phyloP scores from a whole-genome alignment of 1,284 basidiomycete species.

The Apiotrichum mycotoxinovorans region DNA sequence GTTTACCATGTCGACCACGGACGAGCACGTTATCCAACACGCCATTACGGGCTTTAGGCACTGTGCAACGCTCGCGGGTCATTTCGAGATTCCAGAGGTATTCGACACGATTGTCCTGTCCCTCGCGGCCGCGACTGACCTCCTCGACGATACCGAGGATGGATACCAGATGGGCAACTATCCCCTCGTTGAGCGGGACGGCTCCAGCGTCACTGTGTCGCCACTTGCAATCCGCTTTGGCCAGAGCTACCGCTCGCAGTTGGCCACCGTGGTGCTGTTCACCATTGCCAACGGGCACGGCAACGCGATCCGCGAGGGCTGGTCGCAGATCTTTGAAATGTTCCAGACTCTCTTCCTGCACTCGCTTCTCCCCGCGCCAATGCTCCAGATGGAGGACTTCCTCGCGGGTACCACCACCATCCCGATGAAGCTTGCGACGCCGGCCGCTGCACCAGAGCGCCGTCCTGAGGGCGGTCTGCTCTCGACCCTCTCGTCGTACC shows the following conservation, averaged over 20 bases:
- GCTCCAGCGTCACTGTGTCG: slow-evolving; percentile 82
- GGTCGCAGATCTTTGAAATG: slow-evolving; percentile 97
- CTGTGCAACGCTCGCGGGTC: slow-evolving; percentile 87
- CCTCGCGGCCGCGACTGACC: slow-evolving; percentile 78
- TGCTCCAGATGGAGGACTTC: slow-evolving; percentile 98
- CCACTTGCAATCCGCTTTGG: slow-evolving; percentile 91
- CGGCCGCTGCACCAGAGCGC: slow-evolving; percentile 59
- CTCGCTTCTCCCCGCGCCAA: slow-evolving; percentile 76
- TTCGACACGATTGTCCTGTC: slow-evolving; percentile 95
- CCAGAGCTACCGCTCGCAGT: slow-evolving; percentile 89
- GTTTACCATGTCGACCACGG: slow-evolving; percentile 85
- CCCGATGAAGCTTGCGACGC: slow-evolving; percentile 71
- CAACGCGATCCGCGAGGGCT: slow-evolving; percentile 89
- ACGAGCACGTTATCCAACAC: slow-evolving; percentile 93
- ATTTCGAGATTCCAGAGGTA: slow-evolving; percentile 85
- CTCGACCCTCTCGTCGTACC: slow-evolving; percentile 90
- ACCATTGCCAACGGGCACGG: slow-evolving; percentile 97
- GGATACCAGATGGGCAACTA: slow-evolving; percentile 71
- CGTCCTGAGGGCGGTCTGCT: slow-evolving; percentile 83
- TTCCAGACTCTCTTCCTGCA: slow-evolving; percentile 94
- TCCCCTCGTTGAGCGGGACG: slow-evolving; percentile 89
- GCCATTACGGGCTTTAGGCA: slow-evolving; percentile 93
- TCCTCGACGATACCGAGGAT: slow-evolving; percentile 69
- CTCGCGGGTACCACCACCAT: slow-evolving; percentile 83
- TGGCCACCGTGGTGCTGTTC: slow-evolving; percentile 95